These are phyloP conservation scores for Ottelia alismoides DNA, from an alignment of 106 monocot species.

Conservation along the genomic window DNA sequence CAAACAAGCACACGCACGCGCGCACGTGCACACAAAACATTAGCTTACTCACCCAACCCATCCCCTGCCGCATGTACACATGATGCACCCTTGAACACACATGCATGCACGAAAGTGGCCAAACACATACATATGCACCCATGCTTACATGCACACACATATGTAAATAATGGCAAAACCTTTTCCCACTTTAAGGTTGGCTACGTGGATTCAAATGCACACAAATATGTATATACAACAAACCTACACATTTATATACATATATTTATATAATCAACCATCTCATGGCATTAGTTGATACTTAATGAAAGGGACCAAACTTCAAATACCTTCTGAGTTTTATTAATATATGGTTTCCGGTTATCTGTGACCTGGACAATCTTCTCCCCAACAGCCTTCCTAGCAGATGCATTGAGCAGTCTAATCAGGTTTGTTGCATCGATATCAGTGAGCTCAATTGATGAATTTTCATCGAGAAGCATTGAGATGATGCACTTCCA, in stretches of 20 bases:
- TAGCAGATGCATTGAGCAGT: conserved; percentile 57
- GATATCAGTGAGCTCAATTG: conserved; percentile 54
- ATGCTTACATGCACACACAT: background rate
- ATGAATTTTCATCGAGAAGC: conserved; percentile 66
- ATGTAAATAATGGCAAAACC: too few species aligned
- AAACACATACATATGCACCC: background rate
- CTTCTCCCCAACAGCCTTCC: too few species aligned
- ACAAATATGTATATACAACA: background rate
- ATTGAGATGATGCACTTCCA: conserved; percentile 80
- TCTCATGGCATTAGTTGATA: background rate
- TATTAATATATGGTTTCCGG: conserved; percentile 51
- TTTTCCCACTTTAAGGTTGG: too few species aligned
- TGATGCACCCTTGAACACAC: background rate
- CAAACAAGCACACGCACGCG: too few species aligned
- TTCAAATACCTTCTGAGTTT: conserved; percentile 76
- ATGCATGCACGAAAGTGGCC: background rate
- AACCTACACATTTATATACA: background rate
- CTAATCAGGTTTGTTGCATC: conserved; percentile 77
- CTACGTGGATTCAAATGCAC: too few species aligned
- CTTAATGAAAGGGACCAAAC: background rate
- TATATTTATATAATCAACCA: background rate
- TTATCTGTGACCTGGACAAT: conserved; percentile 67
- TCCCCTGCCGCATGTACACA: too few species aligned
- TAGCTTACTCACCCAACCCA: too few species aligned
- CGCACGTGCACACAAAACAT: too few species aligned